Evolutionary conservation across 805 yeast species (phyloP).

Genomic region (Maudiozyma barnettii): DNA sequence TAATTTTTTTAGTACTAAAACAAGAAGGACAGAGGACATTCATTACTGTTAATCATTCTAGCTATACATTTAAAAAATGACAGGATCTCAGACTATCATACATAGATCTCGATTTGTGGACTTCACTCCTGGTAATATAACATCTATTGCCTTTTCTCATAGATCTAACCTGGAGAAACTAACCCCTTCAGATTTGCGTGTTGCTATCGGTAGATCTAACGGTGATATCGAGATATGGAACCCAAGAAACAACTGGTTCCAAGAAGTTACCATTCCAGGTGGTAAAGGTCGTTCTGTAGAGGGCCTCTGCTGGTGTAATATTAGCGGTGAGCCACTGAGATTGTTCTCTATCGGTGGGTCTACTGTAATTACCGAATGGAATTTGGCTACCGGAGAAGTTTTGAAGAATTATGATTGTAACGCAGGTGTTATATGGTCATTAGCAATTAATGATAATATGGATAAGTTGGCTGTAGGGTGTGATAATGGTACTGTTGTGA

Average conservation of each 20-base stretch:
- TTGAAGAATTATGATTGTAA: constrained; percentile 73
- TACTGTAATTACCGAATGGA: constrained; percentile 87
- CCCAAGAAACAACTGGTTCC: constrained; percentile 72
- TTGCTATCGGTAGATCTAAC: constrained; percentile 87
- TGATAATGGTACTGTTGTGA: constrained; percentile 85
- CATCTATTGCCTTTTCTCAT: constrained; percentile 72
- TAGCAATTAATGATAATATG: constrained; percentile 54
- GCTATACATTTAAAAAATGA: neutral
- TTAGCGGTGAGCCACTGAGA: constrained; percentile 46
- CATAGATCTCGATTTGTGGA: constrained; percentile 92
- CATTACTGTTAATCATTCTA: too few relatives aligned
- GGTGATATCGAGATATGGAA: constrained; percentile 97
- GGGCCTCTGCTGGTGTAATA: constrained; percentile 71
- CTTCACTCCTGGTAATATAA: constrained; percentile 73
- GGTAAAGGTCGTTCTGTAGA: constrained; percentile 80
- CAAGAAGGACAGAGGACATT: too few relatives aligned
- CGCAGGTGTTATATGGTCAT: constrained; percentile 89
- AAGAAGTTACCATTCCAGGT: constrained; percentile 66
- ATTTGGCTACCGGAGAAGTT: constrained; percentile 63
- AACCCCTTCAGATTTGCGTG: constrained; percentile 48
- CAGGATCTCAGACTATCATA: constrained; percentile 22
- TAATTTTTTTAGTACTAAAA: too few relatives aligned
- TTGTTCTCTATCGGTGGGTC: constrained; percentile 93
- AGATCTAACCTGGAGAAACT: constrained; percentile 33
- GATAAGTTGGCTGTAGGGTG: constrained; percentile 78